phyloP scores from a whole-genome alignment of 225 moss, liverwort and hornwort species.

The Marchantia paleacea region DNA sequence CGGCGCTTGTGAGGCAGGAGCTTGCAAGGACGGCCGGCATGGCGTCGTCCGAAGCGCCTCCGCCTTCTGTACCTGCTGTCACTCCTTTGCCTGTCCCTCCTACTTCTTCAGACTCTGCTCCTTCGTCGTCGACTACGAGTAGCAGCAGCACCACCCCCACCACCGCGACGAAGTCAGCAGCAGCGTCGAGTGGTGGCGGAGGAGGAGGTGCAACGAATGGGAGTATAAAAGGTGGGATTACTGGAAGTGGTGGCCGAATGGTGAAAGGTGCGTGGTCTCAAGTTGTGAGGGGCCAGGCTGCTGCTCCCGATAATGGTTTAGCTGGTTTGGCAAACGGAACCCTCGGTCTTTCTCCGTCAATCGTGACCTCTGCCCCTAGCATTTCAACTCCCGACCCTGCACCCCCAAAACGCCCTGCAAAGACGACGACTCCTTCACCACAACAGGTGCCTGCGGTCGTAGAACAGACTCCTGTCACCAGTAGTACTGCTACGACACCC shows the following conservation, averaged over 20 bases:
- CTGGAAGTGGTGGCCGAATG: conserved; percentile 37
- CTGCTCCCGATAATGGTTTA: conserved; percentile 38
- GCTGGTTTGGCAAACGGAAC: conserved; percentile 40
- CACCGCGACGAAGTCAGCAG: conserved; percentile 1
- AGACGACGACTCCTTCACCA: conserved; percentile 12
- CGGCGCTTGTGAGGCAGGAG: conserved; percentile 51
- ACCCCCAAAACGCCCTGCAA: conserved; percentile 33
- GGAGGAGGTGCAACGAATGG: conserved; percentile 17
- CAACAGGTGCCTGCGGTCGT: conserved; percentile 12
- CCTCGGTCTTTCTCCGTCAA: conserved; percentile 18
- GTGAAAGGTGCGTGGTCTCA: conserved; percentile 90
- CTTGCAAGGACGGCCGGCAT: conserved; percentile 46
- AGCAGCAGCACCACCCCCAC: conserved; percentile 7
- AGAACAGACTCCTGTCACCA: conserved; percentile 10
- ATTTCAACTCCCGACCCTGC: conserved; percentile 43
- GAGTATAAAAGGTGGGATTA: conserved; percentile 35
- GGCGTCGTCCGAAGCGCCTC: conserved; percentile 54
- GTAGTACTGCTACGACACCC: conserved; percentile 9
- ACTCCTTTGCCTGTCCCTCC: conserved; percentile 50
- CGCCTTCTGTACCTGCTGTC: conserved; percentile 52
- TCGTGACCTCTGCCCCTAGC: conserved; percentile 22
- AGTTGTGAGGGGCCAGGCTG: conserved; percentile 74
- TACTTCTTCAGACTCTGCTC: conserved; percentile 16
- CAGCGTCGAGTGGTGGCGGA: conserved; percentile 10
- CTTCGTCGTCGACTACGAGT: conserved; percentile 23